These are phyloP conservation scores for Ambrosia artemisiifolia DNA, from an alignment of 129 eudicot species.

Conservation along the genomic window DNA sequence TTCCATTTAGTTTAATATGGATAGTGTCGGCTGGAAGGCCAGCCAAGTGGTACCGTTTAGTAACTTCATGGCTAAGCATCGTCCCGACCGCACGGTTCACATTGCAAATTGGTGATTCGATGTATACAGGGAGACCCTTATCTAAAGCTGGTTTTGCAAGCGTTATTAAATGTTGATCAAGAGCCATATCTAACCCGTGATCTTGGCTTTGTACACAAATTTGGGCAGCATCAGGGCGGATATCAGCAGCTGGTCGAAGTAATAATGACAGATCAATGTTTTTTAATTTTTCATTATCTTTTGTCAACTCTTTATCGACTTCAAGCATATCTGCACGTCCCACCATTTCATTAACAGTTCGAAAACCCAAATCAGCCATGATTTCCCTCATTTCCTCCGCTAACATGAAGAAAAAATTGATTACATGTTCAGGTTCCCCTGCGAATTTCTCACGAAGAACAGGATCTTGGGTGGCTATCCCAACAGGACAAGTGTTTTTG, in stretches of 20 bases:
- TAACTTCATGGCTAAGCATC: conserved; percentile 98
- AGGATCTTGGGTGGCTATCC: conserved; percentile 98
- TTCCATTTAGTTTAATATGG: conserved; percentile 82
- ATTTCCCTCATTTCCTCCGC: conserved; percentile 96
- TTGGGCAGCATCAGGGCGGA: conserved; percentile 93
- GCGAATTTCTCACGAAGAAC: conserved; percentile 92
- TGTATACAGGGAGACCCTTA: conserved; percentile 81
- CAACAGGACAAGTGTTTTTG: conserved; percentile 96
- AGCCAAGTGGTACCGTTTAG: conserved; percentile 60
- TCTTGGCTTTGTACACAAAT: conserved; percentile 85
- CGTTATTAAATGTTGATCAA: conserved; percentile 68
- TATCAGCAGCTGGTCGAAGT: conserved; percentile 89
- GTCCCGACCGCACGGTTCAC: conserved; percentile 96
- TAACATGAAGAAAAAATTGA: conserved; percentile 95
- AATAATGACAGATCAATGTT: conserved; percentile 80
- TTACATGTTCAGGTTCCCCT: conserved; percentile 94
- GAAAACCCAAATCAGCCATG: conserved; percentile 79
- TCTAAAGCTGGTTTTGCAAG: conserved; percentile 75
- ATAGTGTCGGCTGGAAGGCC: conserved; percentile 91
- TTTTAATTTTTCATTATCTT: conserved; percentile 68
- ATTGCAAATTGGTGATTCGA: conserved; percentile 76
- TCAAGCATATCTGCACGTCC: conserved; percentile 98
- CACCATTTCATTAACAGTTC: conserved; percentile 83
- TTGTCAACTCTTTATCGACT: conserved; percentile 62
- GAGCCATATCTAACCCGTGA: conserved; percentile 93